Conservation (phyloP, 495 filamentous ascomycete genomes). For the Aspergillus incahuasiensis region DNA sequence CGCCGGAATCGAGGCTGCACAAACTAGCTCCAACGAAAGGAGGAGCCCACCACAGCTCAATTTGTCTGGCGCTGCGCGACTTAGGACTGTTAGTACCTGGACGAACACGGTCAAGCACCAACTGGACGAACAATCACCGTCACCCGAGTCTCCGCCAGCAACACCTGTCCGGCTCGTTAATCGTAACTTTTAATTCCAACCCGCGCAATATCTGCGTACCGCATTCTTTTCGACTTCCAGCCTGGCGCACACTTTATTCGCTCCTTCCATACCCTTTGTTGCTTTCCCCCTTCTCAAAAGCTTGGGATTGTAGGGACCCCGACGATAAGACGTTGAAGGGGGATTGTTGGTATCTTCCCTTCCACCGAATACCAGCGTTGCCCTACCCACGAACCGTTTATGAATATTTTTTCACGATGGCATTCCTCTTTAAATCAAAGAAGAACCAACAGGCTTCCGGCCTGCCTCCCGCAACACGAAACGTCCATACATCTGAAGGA, state of each 20-base stretch:
- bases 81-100: not conserved
- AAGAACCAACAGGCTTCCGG: conserved; percentile 45
- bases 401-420: conserved; percentile 47
- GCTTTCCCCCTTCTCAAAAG: conserved; percentile 5
- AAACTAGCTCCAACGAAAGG: conserved; percentile 14
- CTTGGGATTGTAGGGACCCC: not conserved
- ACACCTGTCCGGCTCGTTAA: conserved; percentile 2
- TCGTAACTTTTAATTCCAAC: conserved; percentile 11
- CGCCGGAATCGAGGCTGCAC: conserved; percentile 12
- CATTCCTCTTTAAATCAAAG: conserved; percentile 62
- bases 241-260: conserved; percentile 14
- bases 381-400: conserved; percentile 36
- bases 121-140: conserved; percentile 2
- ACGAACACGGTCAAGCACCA: conserved; percentile 8
- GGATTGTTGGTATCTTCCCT: not conserved
- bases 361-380: conserved; percentile 8
- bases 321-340: conserved; percentile 2
- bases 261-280: not conserved
- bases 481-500: conserved; percentile 48
- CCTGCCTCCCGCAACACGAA: conserved; percentile 51
- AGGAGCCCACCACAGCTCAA: not conserved
- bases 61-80: conserved; percentile 17
- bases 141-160: not conserved
- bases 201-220: conserved; percentile 8
- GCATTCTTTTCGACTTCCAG: conserved; percentile 13